A percentile compares a stretch with the other conserved stretches of the same genome.
Conservation (phyloP, 495 filamentous ascomycete genomes). For the Chaetomidium leptoderma region DNA sequence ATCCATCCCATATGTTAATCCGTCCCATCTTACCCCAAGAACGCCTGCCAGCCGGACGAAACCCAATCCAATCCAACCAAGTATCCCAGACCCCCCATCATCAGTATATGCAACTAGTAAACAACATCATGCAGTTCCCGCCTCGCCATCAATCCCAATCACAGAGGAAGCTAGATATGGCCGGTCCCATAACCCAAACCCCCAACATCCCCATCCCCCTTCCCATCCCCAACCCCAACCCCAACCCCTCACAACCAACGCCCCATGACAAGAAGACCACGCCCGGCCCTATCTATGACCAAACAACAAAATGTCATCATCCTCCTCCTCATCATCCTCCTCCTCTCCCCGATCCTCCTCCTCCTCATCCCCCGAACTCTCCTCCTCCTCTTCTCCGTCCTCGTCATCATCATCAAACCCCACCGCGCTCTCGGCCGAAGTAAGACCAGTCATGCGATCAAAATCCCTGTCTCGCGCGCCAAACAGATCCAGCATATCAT, state of each 20-base stretch:
- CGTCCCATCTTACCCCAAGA: too few species aligned
- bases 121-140: too few species aligned
- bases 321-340: conserved; percentile 18
- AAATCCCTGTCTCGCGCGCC: conserved; percentile 10
- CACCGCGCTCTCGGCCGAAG: conserved; percentile 11
- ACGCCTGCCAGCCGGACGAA: too few species aligned
- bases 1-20: too few species aligned
- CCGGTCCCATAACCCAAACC: neutral
- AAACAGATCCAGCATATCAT: conserved; percentile 18
- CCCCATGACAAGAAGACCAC: neutral
- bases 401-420: conserved; percentile 13
- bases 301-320: conserved; percentile 18
- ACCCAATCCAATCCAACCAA: too few species aligned
- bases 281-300: conserved; percentile 15
- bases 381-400: conserved; percentile 12
- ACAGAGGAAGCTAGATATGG: too few species aligned
- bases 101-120: too few species aligned
- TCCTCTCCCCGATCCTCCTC: conserved; percentile 13
- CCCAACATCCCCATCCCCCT: too few species aligned
- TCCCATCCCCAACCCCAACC: neutral
- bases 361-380: conserved; percentile 1
- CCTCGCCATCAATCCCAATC: too few species aligned
- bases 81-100: too few species aligned
- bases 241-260: neutral
- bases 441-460: conserved; percentile 6